Evolutionary conservation across 2,329 filamentous ascomycete species (phyloP).

Genomic region (Penicillium verrucosum): DNA sequence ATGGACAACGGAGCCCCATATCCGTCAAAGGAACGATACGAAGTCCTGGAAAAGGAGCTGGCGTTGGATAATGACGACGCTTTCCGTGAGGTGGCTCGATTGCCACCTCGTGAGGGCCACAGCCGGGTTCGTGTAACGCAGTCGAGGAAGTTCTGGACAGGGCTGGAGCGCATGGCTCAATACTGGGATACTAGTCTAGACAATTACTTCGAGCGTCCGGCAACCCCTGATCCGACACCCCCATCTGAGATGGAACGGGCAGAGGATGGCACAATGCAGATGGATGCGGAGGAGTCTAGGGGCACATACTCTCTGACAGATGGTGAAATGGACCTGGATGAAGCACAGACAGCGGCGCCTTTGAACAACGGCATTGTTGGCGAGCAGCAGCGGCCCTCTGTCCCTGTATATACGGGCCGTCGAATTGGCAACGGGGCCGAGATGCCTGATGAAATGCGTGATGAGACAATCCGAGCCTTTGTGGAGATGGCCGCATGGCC

Average conservation of each 20-base stretch:
- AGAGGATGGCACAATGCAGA: conserved; percentile 22
- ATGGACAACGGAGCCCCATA: conserved; percentile 51
- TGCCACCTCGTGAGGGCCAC: conserved; percentile 44
- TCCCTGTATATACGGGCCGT: conserved; percentile 53
- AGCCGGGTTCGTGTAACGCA: conserved; percentile 52
- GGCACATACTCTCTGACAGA: conserved; percentile 17
- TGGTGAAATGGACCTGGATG: conserved; percentile 28
- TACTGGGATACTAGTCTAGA: conserved; percentile 63
- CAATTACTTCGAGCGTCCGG: conserved; percentile 49
- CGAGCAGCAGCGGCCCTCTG: conserved; percentile 6
- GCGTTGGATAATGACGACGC: conserved; percentile 55
- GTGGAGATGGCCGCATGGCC: conserved; percentile 58
- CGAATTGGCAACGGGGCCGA: conserved; percentile 56
- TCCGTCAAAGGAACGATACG: conserved; percentile 50
- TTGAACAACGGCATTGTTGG: background rate
- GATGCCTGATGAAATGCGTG: conserved; percentile 58
- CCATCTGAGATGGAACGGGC: conserved; percentile 17
- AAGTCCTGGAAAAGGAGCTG: conserved; percentile 50
- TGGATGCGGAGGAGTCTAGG: conserved; percentile 11
- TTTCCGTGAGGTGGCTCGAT: conserved; percentile 54
- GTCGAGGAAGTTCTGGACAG: conserved; percentile 59
- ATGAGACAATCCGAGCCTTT: conserved; percentile 55
- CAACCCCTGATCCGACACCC: conserved; percentile 22
- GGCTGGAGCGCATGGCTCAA: conserved; percentile 57
- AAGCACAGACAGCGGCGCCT: background rate